Percentiles rank a stretch among this genome's conserved stretches.
Conservation (phyloP, 1,139 yeast genomes). For the Diutina ranongensis region DNA sequence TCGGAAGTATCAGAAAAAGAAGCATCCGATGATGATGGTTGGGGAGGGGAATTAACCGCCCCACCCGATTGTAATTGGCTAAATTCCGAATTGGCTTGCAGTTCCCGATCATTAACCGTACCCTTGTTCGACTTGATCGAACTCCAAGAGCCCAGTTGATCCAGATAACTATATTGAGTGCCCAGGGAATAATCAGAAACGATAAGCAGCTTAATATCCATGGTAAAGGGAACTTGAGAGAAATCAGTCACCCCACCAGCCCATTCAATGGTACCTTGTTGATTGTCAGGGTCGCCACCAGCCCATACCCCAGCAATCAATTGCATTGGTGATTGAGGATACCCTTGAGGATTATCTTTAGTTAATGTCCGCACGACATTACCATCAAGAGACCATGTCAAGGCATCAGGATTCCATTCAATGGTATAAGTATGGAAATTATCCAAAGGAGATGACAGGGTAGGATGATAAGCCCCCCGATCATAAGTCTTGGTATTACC, state of each 20-base stretch:
- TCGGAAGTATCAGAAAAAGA: too few species aligned
- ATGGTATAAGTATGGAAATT: constrained; percentile 65
- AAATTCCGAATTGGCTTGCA: constrained; percentile 22
- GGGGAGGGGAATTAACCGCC: too few species aligned
- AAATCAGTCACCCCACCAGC: constrained; percentile 75
- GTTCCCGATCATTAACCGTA: constrained; percentile 10
- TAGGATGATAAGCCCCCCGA: constrained; percentile 60
- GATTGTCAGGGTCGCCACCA: constrained; percentile 62
- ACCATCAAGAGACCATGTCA: constrained; percentile 58
- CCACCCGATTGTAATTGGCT: neutral
- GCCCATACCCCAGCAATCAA: constrained; percentile 68
- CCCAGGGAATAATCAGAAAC: constrained; percentile 82
- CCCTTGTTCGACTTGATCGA: constrained; percentile 61
- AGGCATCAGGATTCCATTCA: constrained; percentile 62
- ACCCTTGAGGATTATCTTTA: constrained; percentile 46
- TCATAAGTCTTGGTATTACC: constrained; percentile 70
- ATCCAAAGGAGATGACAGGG: constrained; percentile 36
- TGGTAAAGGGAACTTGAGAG: constrained; percentile 52
- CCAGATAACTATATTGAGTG: constrained; percentile 28
- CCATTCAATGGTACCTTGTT: constrained; percentile 69
- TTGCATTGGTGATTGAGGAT: constrained; percentile 73
- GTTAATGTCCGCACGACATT: constrained; percentile 42
- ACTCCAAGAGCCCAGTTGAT: constrained; percentile 49
- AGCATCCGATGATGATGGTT: too few species aligned
- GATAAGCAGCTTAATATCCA: constrained; percentile 48